A percentile compares a stretch with the other conserved stretches of the same genome.
phyloP scores from a whole-genome alignment of 345 rosid genomes.

The Eucalyptus tenuipes region DNA sequence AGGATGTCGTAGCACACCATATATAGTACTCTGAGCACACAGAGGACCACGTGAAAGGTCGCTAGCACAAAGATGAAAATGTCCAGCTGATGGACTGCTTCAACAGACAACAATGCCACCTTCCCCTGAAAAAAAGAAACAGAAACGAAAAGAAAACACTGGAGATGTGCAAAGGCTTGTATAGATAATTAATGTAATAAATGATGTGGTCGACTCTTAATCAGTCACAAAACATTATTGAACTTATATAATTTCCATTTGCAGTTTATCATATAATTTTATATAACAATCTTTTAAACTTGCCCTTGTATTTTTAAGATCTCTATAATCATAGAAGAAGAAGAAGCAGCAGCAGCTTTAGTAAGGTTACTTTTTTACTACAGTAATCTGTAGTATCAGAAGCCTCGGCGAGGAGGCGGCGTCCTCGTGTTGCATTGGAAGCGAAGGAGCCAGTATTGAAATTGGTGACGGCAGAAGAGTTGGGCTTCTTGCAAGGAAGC shows the following conservation, averaged over 20 bases:
- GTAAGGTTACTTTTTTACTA: slow-evolving; percentile 5
- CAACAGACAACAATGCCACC: slow-evolving; percentile 39
- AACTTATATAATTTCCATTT: too few species aligned
- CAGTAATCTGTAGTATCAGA: slow-evolving; percentile 4
- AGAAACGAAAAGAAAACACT: too few species aligned
- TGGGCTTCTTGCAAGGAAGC: slow-evolving; percentile 37
- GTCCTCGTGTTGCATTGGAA: neutral
- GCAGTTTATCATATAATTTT: too few species aligned
- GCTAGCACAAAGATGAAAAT: slow-evolving; percentile 77
- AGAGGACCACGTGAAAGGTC: slow-evolving; percentile 46
- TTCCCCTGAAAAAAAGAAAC: slow-evolving; percentile 44
- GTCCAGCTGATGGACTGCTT: slow-evolving; percentile 76
- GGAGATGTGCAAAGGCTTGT: neutral
- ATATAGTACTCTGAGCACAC: slow-evolving; percentile 48
- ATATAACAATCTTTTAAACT: too few species aligned
- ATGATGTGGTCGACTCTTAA: neutral
- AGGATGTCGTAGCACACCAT: neutral
- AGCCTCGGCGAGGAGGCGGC: slow-evolving; percentile 49
- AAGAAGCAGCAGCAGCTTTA: neutral
- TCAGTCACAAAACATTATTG: neutral
- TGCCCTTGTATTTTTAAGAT: too few species aligned
- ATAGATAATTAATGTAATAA: neutral
- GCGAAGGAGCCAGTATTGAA: slow-evolving; percentile 13
- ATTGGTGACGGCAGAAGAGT: slow-evolving; percentile 11
- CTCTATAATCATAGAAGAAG: too few species aligned